phyloP scores from a whole-genome alignment of 2,329 filamentous ascomycete genomes.

The Trichoderma koningiopsis region DNA sequence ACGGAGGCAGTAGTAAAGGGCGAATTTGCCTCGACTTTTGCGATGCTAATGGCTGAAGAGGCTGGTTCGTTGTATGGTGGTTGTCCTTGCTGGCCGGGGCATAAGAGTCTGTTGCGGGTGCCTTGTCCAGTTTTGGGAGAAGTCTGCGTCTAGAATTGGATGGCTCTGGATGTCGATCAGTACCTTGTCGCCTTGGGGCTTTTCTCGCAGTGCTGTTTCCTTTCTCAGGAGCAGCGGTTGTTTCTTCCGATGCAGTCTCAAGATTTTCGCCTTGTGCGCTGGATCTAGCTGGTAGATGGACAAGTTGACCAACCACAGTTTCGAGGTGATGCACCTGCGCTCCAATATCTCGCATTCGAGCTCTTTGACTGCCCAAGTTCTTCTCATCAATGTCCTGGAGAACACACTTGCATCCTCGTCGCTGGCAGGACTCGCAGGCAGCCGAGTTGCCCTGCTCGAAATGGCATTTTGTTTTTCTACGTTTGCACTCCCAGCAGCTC shows the following conservation, averaged over 20 bases:
- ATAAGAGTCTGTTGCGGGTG: background rate
- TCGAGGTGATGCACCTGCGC: background rate
- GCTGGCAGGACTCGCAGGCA: slow-evolving; percentile 10
- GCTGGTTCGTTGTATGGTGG: background rate
- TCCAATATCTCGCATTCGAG: background rate
- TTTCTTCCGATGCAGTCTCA: background rate
- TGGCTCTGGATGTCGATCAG: background rate
- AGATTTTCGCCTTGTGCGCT: background rate
- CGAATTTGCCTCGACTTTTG: background rate
- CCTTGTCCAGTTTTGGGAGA: background rate
- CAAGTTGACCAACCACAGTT: background rate
- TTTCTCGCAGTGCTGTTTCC: background rate
- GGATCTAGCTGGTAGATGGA: background rate
- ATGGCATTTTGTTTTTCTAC: slow-evolving; percentile 5
- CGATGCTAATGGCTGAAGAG: background rate
- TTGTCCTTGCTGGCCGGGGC: background rate
- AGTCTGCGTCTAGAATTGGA: background rate
- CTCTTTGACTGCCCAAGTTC: background rate
- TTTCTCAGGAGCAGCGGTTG: background rate
- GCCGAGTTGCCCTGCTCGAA: background rate
- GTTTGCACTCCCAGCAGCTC: slow-evolving; percentile 20
- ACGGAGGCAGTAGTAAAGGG: background rate
- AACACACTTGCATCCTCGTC: slow-evolving; percentile 6
- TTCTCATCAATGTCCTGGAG: background rate
- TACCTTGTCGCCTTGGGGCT: background rate